Evolutionary conservation across 345 rosid species (phyloP).

Genomic region (Brassica rapa): DNA sequence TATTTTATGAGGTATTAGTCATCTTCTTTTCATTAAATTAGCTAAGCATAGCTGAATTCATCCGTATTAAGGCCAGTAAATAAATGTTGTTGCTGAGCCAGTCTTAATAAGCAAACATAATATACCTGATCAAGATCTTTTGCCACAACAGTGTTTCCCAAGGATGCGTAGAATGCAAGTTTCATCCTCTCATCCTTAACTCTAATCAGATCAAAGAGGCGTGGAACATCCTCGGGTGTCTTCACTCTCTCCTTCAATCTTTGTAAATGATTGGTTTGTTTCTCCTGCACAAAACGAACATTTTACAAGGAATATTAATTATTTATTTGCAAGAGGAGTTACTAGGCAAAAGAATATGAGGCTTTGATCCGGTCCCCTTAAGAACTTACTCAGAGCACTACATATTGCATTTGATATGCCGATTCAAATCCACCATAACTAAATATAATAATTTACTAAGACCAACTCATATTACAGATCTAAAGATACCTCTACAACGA

Average conservation of each 20-base stretch:
- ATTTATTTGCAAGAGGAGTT: conserved; percentile 12
- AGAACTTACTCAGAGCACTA: background rate
- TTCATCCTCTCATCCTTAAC: conserved; percentile 90
- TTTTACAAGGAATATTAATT: conserved; percentile 14
- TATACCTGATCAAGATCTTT: conserved; percentile 93
- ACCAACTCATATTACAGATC: conserved; percentile 7
- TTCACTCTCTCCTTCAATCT: conserved; percentile 63
- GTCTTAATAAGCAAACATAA: conserved; percentile 20
- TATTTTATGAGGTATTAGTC: conserved; percentile 2
- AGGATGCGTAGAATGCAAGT: conserved; percentile 86
- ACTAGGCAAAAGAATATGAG: background rate
- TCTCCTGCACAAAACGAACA: conserved; percentile 62
- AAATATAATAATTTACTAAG: background rate
- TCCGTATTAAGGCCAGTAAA: background rate
- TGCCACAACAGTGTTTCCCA: conserved; percentile 81
- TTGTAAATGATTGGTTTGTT: conserved; percentile 64
- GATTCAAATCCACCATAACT: conserved; percentile 8
- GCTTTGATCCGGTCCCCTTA: background rate
- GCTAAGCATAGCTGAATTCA: conserved; percentile 1
- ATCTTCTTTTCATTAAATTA: conserved; percentile 2
- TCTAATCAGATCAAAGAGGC: conserved; percentile 86
- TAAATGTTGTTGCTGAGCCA: background rate
- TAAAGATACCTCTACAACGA: background rate
- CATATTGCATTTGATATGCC: conserved; percentile 8
- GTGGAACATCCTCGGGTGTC: conserved; percentile 90